Evolutionary conservation across 2,329 filamentous ascomycete species (phyloP), one percentile per base, ranked within the genome.

Genomic region (Aureobasidium pullulans): DNA sequence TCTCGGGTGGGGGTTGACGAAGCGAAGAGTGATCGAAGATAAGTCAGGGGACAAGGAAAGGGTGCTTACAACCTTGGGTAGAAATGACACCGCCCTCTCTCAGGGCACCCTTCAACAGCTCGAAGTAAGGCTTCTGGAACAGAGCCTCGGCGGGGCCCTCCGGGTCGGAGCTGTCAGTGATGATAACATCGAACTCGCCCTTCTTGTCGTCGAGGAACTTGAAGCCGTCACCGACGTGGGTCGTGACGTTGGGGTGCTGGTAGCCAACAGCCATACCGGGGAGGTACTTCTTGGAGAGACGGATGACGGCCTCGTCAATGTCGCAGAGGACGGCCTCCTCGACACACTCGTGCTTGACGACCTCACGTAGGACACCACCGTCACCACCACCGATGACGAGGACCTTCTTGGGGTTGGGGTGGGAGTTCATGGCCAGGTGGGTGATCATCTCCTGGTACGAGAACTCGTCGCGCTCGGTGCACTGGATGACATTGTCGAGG

Each of bases 391-490:
- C 94, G 71, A 99, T 97, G 75, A 99, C 94, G 61, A 99, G 86
- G 57, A 99, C 94, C 79, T 92, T 95, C 85, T 97, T 94, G 72
- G 94, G 94, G 82, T 96, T 86, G 68, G 94, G 94, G 84, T 99
- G 94, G 57, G 93, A 90, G 84, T 96, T 94, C 88, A 99, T 90
- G 78, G 91, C 94, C 67, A 99, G 84, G 79, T 99, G 91, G 68
- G 93, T 92, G 78, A 99, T 99, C 94, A 99, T 99, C 84, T 99
- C 94, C 83, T 99, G 94, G 65, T 82, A 86, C 75, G 92, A 90
- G 83, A 97, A 99, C 81, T 99, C 94, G 73, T 99, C 91, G 66
- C 93, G 87, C 85, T 99, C 94, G 68, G 94, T 97, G 84, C 87
- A 91, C 80, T 99, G 94, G 76, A 99, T 96, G 74, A 96, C 94